A percentile compares a stretch with the other conserved stretches of the same genome.
These are phyloP conservation scores for Colletotrichum kahawae DNA, from an alignment of 2,329 filamentous ascomycete species.

Conservation along the genomic window DNA sequence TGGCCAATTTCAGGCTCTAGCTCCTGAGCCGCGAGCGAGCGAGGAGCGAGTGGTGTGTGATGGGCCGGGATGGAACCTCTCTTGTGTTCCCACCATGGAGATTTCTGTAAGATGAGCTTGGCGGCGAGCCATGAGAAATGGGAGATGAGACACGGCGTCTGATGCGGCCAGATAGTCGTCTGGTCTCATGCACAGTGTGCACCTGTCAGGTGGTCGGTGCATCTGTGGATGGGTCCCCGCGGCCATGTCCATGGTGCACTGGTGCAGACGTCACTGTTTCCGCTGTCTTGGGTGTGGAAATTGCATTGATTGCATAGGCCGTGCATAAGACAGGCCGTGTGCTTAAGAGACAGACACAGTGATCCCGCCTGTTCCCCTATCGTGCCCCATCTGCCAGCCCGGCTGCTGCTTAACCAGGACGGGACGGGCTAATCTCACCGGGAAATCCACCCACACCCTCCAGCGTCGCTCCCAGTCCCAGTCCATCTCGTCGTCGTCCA, in stretches of 20 bases:
- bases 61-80: conserved; percentile 9
- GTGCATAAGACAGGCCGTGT: background rate
- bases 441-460: conserved; percentile 44
- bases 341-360: background rate
- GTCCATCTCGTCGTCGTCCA: background rate
- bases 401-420: conserved; percentile 19
- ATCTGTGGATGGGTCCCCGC: background rate
- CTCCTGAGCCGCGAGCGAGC: background rate
- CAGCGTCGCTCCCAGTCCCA: conserved; percentile 1
- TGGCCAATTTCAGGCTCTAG: conserved; percentile 3
- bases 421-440: conserved; percentile 46
- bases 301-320: conserved; percentile 1
- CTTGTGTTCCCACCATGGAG: conserved; percentile 21
- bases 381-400: conserved; percentile 27
- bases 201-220: background rate
- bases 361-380: conserved; percentile 30
- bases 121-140: conserved; percentile 16
- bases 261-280: background rate
- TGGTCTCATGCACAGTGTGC: conserved; percentile 15
- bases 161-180: conserved; percentile 19
- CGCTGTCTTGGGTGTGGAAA: background rate
- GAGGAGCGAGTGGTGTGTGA: background rate
- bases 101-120: conserved; percentile 22
- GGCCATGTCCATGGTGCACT: background rate
- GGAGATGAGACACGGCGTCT: conserved; percentile 22